These are phyloP conservation scores for Vigna radiata DNA, from an alignment of 306 rosid species.

Conservation along the genomic window DNA sequence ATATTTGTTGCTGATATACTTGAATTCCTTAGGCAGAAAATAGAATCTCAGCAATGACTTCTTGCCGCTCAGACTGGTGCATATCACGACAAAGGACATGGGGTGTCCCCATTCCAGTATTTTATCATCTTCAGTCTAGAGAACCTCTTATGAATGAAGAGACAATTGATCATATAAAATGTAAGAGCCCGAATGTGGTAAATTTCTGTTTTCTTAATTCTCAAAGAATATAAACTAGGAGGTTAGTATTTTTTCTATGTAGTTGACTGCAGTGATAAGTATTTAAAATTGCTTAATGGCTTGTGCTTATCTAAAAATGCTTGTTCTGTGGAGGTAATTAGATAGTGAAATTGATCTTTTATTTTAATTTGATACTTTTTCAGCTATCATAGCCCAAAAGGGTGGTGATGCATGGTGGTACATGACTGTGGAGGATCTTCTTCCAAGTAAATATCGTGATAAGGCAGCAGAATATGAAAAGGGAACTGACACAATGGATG, in stretches of 20 bases:
- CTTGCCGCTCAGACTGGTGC: conserved; percentile 97
- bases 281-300: conserved; percentile 31
- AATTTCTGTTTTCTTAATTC: conserved; percentile 33
- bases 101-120: conserved; percentile 99
- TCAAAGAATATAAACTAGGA: conserved; percentile 11
- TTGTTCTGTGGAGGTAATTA: conserved; percentile 32
- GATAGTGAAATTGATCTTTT: conserved; percentile 34
- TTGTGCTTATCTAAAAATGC: conserved; percentile 34
- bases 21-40: conserved; percentile 79
- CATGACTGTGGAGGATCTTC: conserved; percentile 93
- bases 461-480: conserved; percentile 91
- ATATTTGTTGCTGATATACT: conserved; percentile 36
- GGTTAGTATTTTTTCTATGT: conserved; percentile 10
- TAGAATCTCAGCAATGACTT: conserved; percentile 94
- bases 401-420: conserved; percentile 99
- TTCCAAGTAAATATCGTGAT: conserved; percentile 77
- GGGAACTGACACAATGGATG: conserved; percentile 99
- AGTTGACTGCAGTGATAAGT: conserved; percentile 27
- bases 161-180: conserved; percentile 77
- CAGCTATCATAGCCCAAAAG: conserved; percentile 89
- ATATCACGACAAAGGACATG: conserved; percentile 98
- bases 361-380: conserved; percentile 40
- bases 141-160: conserved; percentile 97
- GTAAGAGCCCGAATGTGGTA: conserved; percentile 56
- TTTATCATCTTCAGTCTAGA: conserved; percentile 80